Percentiles rank a stretch among this genome's conserved stretches.
Conservation (phyloP, 2,329 filamentous ascomycete species). For the Stemphylium beticola region DNA sequence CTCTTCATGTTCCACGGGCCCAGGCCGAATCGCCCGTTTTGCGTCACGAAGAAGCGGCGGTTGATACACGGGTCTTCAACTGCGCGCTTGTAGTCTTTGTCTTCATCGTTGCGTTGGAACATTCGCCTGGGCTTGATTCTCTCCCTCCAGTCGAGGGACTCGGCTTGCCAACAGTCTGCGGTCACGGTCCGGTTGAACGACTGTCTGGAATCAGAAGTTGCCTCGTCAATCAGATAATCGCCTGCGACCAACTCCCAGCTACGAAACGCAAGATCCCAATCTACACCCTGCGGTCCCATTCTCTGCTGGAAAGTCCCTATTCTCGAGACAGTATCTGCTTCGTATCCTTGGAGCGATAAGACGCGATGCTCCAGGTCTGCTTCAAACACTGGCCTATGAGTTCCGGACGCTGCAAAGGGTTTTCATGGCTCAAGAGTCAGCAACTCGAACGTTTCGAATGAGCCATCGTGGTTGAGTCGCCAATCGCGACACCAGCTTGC, state of each 20-base stretch:
- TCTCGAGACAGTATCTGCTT: background rate
- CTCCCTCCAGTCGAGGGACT: constrained; percentile 5
- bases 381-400: background rate
- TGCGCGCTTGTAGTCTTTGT: background rate
- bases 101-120: background rate
- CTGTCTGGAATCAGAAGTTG: background rate
- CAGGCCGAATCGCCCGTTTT: constrained; percentile 3
- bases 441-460: background rate
- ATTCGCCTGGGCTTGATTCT: background rate
- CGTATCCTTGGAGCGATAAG: background rate
- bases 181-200: constrained; percentile 10
- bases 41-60: constrained; percentile 11
- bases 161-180: background rate
- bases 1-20: constrained; percentile 8
- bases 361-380: background rate
- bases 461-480: background rate
- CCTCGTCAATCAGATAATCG: background rate
- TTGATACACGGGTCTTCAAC: constrained; percentile 2
- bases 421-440: background rate
- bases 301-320: background rate
- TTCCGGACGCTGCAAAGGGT: background rate
- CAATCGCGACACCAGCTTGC: constrained; percentile 16
- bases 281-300: no score
- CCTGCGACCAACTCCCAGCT: background rate
- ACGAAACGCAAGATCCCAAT: background rate